Base-by-base conservation (phyloP, 441 rosid species). In the Dalechampia spathulata region DNA sequence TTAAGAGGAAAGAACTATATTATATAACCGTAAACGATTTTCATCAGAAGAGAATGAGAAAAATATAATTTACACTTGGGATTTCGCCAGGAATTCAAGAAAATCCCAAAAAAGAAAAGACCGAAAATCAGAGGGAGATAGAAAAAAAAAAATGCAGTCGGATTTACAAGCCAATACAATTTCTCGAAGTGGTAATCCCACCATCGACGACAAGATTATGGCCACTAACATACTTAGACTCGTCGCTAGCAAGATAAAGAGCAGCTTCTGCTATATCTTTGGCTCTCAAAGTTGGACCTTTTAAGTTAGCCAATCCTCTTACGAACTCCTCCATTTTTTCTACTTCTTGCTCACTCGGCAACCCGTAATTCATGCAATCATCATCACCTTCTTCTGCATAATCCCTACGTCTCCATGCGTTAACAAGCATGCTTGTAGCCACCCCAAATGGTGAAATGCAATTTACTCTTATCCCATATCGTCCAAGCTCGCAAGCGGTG, bases 201-300 rank as follows among this genome's bases (percentile, higher is more conserved):
- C 98, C 96, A 56, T 91, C 98, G 3, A 91, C 93, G 1, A 87
- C 96, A 49, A 87, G 95, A 60, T 91, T 91, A 64, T 85, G 95
- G n/a, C 98, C 96, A 54, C 88, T 91, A 0, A 91, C 84, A 56
- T 85, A 87, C 69, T 55, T 87, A 14, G 98, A 91, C 60, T 87
- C 98, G 70, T 82, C 98, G 58, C 92, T 74, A 0, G 84, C 92
- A 54, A 91, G 79, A 66, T 75, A 91, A 5, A 91, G 73, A 34
- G 95, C 96, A 0, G 95, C 96, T 66, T 91, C 88, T 0, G 98
- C 98, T 38, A 91, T 74, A 58, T 91, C 96, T 47, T 41, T 83
- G 1, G 82, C 71, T 72, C 76, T 74, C 15, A 91, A 63, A 0
- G 87, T 79, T 38, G 70, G 61, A 9, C 90, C 95, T 66, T 74